Evolutionary conservation across 2,329 filamentous ascomycete genomes (phyloP).

Genomic region (Mycosphaerella sp.): DNA sequence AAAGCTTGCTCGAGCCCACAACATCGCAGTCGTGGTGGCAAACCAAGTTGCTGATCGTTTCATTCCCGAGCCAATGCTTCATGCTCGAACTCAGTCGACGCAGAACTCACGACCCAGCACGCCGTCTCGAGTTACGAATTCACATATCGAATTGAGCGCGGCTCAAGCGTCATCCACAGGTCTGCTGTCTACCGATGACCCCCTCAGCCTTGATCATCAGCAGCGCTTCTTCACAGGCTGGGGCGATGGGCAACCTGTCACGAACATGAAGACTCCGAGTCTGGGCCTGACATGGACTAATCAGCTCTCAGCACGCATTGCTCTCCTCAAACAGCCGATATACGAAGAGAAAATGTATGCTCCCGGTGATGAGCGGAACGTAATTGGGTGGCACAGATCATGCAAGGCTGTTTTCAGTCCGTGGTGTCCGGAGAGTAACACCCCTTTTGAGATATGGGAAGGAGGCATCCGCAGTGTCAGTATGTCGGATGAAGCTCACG

Average conservation of each 20-base stretch:
- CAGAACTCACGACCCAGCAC: constrained; percentile 19
- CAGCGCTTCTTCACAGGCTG: constrained; percentile 94
- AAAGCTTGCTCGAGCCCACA: constrained; percentile 64
- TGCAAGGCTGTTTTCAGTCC: constrained; percentile 88
- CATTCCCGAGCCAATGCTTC: constrained; percentile 13
- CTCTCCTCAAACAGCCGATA: constrained; percentile 64
- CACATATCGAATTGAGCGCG: background rate
- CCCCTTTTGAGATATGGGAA: constrained; percentile 69
- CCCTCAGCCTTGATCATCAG: constrained; percentile 76
- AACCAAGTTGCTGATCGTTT: constrained; percentile 96
- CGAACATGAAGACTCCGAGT: constrained; percentile 70
- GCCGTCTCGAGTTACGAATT: constrained; percentile 8
- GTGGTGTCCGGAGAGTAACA: constrained; percentile 56
- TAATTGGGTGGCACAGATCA: constrained; percentile 62
- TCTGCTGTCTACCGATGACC: constrained; percentile 43
- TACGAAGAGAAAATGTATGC: constrained; percentile 39
- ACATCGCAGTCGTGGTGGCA: constrained; percentile 79
- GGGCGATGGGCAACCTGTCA: constrained; percentile 56
- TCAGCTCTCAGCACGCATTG: constrained; percentile 76
- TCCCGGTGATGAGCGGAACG: constrained; percentile 38
- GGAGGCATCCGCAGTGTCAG: constrained; percentile 45
- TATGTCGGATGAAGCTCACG: background rate
- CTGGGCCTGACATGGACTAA: constrained; percentile 87
- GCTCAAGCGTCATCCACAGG: constrained; percentile 20
- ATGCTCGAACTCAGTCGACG: constrained; percentile 13